Conservation (phyloP, 345 rosid species). For the Fremontodendron californicum region DNA sequence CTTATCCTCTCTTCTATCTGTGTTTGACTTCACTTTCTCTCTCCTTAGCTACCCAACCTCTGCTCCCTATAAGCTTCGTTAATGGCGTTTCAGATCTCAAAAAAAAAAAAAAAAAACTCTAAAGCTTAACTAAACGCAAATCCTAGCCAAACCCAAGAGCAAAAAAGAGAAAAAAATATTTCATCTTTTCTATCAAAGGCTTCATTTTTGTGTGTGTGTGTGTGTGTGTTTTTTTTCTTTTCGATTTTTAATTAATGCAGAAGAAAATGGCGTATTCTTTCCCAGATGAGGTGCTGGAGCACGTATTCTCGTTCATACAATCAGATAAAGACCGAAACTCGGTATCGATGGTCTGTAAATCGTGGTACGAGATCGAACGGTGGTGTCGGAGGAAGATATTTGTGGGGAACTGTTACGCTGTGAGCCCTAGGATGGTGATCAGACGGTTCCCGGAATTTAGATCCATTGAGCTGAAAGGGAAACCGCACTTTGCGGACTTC, state of each 20-base stretch:
- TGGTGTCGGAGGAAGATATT: conserved; percentile 60
- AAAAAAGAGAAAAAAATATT: background rate
- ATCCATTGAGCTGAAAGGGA: conserved; percentile 85
- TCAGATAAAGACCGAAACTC: conserved; percentile 74
- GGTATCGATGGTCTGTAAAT: conserved; percentile 80
- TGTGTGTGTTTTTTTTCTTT: background rate
- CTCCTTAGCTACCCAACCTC: background rate
- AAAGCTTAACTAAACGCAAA: background rate
- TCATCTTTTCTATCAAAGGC: background rate
- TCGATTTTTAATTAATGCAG: conserved; percentile 17
- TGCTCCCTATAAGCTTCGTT: conserved; percentile 26
- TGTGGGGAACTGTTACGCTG: conserved; percentile 87
- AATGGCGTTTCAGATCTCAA: conserved; percentile 52
- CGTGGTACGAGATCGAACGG: conserved; percentile 82
- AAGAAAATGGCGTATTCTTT: conserved; percentile 53
- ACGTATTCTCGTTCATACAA: conserved; percentile 63
- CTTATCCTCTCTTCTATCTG: conserved; percentile 20
- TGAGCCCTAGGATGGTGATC: conserved; percentile 51
- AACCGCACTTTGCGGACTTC: conserved; percentile 96
- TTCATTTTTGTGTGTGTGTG: background rate
- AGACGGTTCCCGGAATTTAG: conserved; percentile 72
- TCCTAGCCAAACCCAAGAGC: background rate
- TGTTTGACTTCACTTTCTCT: conserved; percentile 15
- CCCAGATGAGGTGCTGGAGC: conserved; percentile 86
- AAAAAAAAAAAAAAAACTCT: background rate